A percentile compares a stretch with the other conserved stretches of the same genome.
Conservation (phyloP, 345 rosid species). For the Firmiana major region DNA sequence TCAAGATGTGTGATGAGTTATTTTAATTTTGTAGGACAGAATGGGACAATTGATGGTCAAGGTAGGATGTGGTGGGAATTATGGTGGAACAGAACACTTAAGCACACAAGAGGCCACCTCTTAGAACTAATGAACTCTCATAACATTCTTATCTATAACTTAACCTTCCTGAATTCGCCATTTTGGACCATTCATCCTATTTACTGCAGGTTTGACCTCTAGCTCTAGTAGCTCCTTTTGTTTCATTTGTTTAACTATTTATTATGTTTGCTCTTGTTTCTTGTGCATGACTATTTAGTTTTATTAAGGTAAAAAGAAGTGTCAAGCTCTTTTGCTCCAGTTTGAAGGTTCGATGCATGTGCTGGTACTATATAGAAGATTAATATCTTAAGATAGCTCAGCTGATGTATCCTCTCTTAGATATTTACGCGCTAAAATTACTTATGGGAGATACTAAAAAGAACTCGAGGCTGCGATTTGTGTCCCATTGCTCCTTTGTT, state of each 20-base stretch:
- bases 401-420: background rate
- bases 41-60: slow-evolving; percentile 94
- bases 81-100: slow-evolving; percentile 95
- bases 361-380: background rate
- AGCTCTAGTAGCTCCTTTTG: background rate
- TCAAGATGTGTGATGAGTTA: background rate
- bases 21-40: slow-evolving; percentile 53
- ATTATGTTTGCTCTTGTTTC: background rate
- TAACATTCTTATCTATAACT: slow-evolving; percentile 75
- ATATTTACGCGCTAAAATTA: background rate
- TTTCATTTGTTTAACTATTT: background rate
- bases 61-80: slow-evolving; percentile 99
- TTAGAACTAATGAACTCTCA: slow-evolving; percentile 78
- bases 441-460: background rate
- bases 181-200: slow-evolving; percentile 98
- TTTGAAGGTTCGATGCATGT: background rate
- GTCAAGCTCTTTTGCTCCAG: background rate
- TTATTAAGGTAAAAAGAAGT: background rate
- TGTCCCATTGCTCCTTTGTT: background rate
- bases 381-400: background rate
- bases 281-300: background rate
- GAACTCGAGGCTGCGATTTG: background rate
- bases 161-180: slow-evolving; percentile 81
- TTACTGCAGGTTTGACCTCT: slow-evolving; percentile 70
- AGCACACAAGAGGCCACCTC: slow-evolving; percentile 92